Evolutionary conservation across 2,329 filamentous ascomycete genomes (phyloP), one percentile per base, ranked within the genome.

Genomic region (Bipolaris zeicola): DNA sequence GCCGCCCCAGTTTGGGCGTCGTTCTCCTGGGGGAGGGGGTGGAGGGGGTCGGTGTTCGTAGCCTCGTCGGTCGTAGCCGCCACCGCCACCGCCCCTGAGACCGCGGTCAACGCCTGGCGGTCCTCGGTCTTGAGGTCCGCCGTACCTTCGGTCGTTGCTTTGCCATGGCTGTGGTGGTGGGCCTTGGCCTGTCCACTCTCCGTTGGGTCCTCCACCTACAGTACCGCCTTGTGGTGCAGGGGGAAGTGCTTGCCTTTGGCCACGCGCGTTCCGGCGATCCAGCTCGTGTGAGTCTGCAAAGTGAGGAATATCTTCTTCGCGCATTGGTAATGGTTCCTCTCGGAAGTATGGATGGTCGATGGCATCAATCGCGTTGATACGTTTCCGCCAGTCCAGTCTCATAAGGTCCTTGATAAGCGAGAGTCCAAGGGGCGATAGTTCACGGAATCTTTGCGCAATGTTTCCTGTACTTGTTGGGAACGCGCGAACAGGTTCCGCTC

Each of bases 231-330:
- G 92, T 0, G 95, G 95, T 0, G 94, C 95, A 11, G 95, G 94
- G 3, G 94, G 94, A 10, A 94, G 83, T 20, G 88, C 89, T 20
- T 89, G 89, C 70, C 91, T 91, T 69, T 95, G 89, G 56, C 92
- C 90, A 64, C 96, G 89, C 66, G 92, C 94, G 77, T 94, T 96
- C 73, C 92, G 87, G 48, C 94, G 86, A 73, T 99, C 95, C n/a
- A 98, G 82, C 76, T 99, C 95, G 76, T 99, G 95, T 42, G 92
- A 96, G 69, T 97, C 94, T 72, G 96, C 91, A 70, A 96, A 98
- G 14, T 81, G 85, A 2, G 95, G 95, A n/a, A 99, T 84, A 48
- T 98, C 92, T 62, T 89, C 88, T 1, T 95, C 92, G 52, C 85
- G 85, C 37, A 93, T 87, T 7, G 95, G 95, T 4, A 89, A 81